Conservation (phyloP, 306 rosid species). For the Abrus pulchellus region DNA sequence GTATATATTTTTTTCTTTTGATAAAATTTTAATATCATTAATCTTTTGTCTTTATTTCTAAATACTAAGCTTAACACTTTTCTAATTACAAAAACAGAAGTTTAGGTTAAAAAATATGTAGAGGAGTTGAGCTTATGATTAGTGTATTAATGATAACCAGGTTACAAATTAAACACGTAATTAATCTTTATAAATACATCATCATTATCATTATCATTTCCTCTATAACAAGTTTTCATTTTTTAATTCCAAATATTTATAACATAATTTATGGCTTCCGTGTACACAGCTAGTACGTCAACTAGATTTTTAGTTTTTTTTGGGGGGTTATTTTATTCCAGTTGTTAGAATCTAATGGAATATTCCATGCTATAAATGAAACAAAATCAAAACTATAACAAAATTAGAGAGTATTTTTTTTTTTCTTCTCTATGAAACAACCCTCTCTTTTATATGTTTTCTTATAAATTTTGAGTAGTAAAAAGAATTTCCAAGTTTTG, state of each 20-base stretch:
- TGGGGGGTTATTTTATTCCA: background rate
- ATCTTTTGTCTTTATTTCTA: too few relatives aligned
- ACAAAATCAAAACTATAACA: background rate
- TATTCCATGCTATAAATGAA: slow-evolving; percentile 6
- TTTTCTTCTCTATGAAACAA: background rate
- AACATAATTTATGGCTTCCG: background rate
- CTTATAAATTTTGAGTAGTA: background rate
- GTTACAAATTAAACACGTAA: background rate
- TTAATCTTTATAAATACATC: background rate
- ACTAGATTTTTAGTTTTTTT: background rate
- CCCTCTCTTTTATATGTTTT: background rate
- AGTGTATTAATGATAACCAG: background rate
- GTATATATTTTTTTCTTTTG: too few relatives aligned
- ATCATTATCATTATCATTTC: too few relatives aligned
- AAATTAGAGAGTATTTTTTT: background rate
- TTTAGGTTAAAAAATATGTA: background rate
- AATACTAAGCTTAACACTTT: too few relatives aligned
- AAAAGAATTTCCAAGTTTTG: background rate
- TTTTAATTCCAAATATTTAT: too few relatives aligned
- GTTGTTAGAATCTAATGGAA: background rate
- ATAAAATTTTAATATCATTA: too few relatives aligned
- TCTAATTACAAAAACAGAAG: too few relatives aligned
- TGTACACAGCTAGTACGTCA: background rate
- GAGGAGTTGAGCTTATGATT: background rate
- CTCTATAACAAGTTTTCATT: background rate